Conservation (phyloP, 23 red algal species). For the Gracilaria caudata region DNA sequence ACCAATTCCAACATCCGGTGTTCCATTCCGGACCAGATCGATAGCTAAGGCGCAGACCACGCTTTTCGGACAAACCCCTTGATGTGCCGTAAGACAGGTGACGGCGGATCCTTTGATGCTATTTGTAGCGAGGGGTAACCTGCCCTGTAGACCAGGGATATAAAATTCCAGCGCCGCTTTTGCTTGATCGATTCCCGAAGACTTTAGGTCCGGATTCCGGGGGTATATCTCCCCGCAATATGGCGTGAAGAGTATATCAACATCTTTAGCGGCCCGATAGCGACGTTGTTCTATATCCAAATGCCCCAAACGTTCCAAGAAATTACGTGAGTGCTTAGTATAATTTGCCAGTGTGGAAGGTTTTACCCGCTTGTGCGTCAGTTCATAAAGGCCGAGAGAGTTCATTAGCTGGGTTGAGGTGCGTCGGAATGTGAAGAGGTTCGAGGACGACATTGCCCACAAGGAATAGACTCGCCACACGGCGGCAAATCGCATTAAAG, state of each 20-base stretch:
- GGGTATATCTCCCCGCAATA: not conserved
- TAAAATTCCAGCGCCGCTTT: not conserved
- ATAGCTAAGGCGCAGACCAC: not conserved
- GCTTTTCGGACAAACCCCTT: not conserved
- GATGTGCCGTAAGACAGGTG: not conserved
- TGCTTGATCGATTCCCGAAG: not conserved
- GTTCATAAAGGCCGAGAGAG: not conserved
- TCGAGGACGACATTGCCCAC: not conserved
- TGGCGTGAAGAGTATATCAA: not conserved
- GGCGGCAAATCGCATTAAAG: not conserved
- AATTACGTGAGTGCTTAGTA: not conserved
- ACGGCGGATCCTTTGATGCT: not conserved
- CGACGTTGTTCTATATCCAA: not conserved
- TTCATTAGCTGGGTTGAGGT: not conserved
- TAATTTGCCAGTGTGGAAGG: not conserved
- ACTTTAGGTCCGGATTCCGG: not conserved
- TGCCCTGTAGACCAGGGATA: not conserved
- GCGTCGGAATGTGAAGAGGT: not conserved
- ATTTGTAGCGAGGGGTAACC: not conserved
- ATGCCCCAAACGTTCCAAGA: not conserved
- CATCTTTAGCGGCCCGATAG: not conserved
- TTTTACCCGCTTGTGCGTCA: not conserved
- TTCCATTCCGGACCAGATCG: not conserved
- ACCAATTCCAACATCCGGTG: not conserved
- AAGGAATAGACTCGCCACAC: not conserved